Conservation (phyloP, 2,329 filamentous ascomycete species). For the Verticillium zaregamsianum region DNA sequence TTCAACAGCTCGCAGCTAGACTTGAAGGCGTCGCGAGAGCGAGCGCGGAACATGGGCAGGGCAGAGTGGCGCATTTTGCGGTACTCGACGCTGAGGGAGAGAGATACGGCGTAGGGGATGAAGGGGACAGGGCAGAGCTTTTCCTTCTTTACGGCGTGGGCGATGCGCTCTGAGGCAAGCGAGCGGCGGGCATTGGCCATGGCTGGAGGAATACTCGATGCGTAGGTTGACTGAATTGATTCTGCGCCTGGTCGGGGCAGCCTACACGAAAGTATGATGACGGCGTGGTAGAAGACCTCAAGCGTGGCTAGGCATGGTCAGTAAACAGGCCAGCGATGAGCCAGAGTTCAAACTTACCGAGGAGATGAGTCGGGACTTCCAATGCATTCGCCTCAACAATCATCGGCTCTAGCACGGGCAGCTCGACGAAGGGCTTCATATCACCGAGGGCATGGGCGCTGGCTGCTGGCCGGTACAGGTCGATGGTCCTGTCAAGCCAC, state of each 20-base stretch:
- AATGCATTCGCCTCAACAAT: constrained; percentile 50
- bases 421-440: constrained; percentile 45
- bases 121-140: constrained; percentile 52
- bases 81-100: constrained; percentile 59
- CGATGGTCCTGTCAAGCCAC: constrained; percentile 55
- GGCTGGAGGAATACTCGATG: constrained; percentile 36
- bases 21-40: constrained; percentile 51
- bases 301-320: constrained; percentile 43
- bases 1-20: constrained; percentile 50
- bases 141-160: constrained; percentile 48
- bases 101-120: constrained; percentile 57
- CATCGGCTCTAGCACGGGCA: constrained; percentile 54
- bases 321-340: constrained; percentile 13
- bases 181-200: constrained; percentile 54
- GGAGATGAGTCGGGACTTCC: constrained; percentile 41
- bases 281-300: constrained; percentile 60
- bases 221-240: constrained; percentile 24
- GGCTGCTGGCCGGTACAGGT: constrained; percentile 53
- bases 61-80: constrained; percentile 60
- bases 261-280: constrained; percentile 60
- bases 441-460: constrained; percentile 33
- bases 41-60: constrained; percentile 52
- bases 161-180: constrained; percentile 53
- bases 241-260: constrained; percentile 36
- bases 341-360: constrained; percentile 33